Conservation (phyloP, 2,329 filamentous ascomycete genomes). For the Aureobasidium lini region DNA sequence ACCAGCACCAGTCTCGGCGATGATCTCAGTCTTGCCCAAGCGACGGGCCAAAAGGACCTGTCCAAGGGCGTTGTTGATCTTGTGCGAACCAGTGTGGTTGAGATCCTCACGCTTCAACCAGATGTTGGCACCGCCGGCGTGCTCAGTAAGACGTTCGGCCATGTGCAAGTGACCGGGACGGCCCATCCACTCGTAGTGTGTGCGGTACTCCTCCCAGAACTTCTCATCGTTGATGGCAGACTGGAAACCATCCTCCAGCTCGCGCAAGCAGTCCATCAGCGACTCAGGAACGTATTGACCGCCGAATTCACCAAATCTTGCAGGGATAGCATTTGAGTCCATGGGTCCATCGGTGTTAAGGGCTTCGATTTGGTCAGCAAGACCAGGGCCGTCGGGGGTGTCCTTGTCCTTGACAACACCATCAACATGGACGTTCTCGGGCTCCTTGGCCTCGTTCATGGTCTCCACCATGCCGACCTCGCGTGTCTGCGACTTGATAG, state of each 20-base stretch:
- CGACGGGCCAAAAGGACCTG: slow-evolving; percentile 81
- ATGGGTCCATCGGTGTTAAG: slow-evolving; percentile 56
- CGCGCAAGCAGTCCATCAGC: slow-evolving; percentile 88
- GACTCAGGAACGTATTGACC: slow-evolving; percentile 97
- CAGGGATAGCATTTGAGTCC: slow-evolving; percentile 55
- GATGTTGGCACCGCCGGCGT: slow-evolving; percentile 88
- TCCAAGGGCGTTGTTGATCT: slow-evolving; percentile 97
- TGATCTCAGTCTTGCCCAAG: slow-evolving; percentile 92
- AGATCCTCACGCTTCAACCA: slow-evolving; percentile 97
- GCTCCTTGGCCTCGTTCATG: slow-evolving; percentile 53
- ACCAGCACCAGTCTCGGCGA: slow-evolving; percentile 93
- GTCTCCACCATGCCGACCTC: slow-evolving; percentile 67
- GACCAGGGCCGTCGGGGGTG: slow-evolving; percentile 51
- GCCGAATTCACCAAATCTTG: slow-evolving; percentile 90
- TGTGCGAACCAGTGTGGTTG: slow-evolving; percentile 96
- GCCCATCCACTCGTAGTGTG: slow-evolving; percentile 96
- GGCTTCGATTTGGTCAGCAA: slow-evolving; percentile 78
- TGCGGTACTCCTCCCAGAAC: slow-evolving; percentile 96
- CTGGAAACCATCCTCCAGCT: slow-evolving; percentile 88
- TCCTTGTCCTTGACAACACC: slow-evolving; percentile 56
- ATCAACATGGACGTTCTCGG: slow-evolving; percentile 59
- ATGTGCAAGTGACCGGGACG: slow-evolving; percentile 86
- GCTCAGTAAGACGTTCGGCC: slow-evolving; percentile 78
- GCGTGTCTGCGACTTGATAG: slow-evolving; percentile 43
- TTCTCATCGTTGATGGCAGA: slow-evolving; percentile 75